A percentile compares a stretch with the other conserved stretches of the same genome.
These are phyloP conservation scores for Echites panduratus DNA, from an alignment of 257 asterid species.

Conservation along the genomic window DNA sequence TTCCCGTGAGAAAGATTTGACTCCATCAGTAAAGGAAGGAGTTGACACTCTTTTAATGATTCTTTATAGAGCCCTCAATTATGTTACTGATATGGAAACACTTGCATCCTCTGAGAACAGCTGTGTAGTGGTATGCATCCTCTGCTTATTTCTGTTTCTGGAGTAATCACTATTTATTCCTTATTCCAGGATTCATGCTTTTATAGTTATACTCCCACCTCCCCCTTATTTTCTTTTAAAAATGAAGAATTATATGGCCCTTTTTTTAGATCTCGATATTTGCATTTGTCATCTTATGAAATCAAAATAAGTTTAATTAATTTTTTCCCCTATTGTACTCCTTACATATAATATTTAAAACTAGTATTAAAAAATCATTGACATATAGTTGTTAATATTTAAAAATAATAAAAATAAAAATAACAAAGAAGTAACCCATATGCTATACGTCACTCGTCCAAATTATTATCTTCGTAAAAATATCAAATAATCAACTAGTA, in stretches of 20 bases:
- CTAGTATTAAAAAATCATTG: no score
- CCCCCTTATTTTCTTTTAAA: no score
- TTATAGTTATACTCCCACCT: background rate
- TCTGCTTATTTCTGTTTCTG: background rate
- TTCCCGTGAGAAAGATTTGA: conserved; percentile 69
- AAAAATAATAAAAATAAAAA: no score
- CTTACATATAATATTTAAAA: background rate
- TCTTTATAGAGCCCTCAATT: conserved; percentile 75
- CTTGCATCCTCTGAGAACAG: conserved; percentile 84
- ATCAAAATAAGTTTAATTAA: no score
- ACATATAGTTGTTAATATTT: no score
- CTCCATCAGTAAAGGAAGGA: conserved; percentile 69
- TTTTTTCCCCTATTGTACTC: background rate
- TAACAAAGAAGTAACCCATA: no score
- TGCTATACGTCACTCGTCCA: no score
- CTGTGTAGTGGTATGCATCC: conserved; percentile 81
- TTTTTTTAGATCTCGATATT: no score
- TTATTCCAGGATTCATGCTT: conserved; percentile 2
- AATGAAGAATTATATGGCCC: no score
- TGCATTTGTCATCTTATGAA: background rate
- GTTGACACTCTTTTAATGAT: conserved; percentile 94
- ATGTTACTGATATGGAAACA: conserved; percentile 76
- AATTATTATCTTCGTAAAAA: no score
- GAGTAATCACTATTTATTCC: conserved; percentile 2
- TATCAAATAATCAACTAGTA: no score